Percentiles rank a stretch among this genome's conserved stretches.
phyloP scores from a whole-genome alignment of 2,329 filamentous ascomycete genomes.

The Nakataea oryzae region DNA sequence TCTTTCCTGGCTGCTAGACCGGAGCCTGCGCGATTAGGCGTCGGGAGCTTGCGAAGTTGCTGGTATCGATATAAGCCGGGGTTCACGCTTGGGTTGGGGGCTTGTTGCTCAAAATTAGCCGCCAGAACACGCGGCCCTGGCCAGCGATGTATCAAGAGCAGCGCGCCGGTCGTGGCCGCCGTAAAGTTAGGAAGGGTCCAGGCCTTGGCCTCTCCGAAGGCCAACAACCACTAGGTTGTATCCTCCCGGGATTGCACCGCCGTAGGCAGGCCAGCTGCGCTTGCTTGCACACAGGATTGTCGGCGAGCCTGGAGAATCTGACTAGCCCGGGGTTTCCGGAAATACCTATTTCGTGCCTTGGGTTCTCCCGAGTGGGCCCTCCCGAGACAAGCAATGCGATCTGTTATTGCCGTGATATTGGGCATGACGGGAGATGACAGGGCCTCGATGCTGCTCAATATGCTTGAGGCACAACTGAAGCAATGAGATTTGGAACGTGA shows the following conservation, averaged over 20 bases:
- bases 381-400: neutral
- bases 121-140: neutral
- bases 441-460: neutral
- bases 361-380: neutral
- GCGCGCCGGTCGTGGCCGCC: neutral
- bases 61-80: neutral
- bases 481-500: neutral
- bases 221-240: neutral
- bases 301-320: neutral
- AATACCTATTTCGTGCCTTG: slow-evolving; percentile 4
- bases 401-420: neutral
- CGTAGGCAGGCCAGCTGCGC: neutral
- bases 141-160: neutral
- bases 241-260: neutral
- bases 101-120: neutral
- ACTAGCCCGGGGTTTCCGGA: slow-evolving; percentile 4
- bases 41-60: neutral
- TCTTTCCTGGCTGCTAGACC: neutral
- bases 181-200: neutral
- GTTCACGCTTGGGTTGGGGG: neutral
- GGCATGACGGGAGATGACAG: neutral
- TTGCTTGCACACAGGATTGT: too few species aligned
- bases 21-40: neutral
- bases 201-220: neutral
- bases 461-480: neutral